phyloP scores from a whole-genome alignment of 495 filamentous ascomycete genomes.

The Penicillium cinerascens region DNA sequence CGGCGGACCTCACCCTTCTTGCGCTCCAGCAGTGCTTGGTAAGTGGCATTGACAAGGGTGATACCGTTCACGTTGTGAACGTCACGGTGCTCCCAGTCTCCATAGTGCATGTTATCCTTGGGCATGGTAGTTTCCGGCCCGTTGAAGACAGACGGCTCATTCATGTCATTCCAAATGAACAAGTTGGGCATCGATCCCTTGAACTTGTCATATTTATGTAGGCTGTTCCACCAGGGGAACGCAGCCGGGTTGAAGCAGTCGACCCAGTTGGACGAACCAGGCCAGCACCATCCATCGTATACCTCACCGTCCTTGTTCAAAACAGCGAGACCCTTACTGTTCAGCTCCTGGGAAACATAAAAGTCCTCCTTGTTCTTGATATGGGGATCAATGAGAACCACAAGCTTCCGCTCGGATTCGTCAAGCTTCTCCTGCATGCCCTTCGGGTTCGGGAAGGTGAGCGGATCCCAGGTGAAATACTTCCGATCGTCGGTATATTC shows the following conservation, averaged over 20 bases:
- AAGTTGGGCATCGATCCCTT: conserved; percentile 77
- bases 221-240: conserved; percentile 78
- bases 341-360: conserved; percentile 71
- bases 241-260: conserved; percentile 90
- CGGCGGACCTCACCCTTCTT: conserved; percentile 74
- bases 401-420: conserved; percentile 80
- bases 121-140: conserved; percentile 95
- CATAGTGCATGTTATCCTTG: conserved; percentile 91
- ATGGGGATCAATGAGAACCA: conserved; percentile 93
- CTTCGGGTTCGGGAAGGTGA: conserved; percentile 80
- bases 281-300: conserved; percentile 98
- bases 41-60: conserved; percentile 91
- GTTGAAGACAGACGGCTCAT: conserved; percentile 97
- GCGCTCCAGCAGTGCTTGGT: conserved; percentile 73
- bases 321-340: conserved; percentile 74
- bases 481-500: conserved; percentile 95
- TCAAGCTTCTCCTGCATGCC: conserved; percentile 85
- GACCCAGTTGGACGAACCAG: conserved; percentile 91
- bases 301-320: conserved; percentile 85
- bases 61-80: conserved; percentile 93
- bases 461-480: conserved; percentile 94
- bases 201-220: conserved; percentile 85
- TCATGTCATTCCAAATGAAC: conserved; percentile 99
- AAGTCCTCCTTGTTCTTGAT: conserved; percentile 89
- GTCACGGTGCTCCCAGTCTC: conserved; percentile 94